phyloP scores from a whole-genome alignment of 2,329 filamentous ascomycete species.

The Talaromyces sp. region DNA sequence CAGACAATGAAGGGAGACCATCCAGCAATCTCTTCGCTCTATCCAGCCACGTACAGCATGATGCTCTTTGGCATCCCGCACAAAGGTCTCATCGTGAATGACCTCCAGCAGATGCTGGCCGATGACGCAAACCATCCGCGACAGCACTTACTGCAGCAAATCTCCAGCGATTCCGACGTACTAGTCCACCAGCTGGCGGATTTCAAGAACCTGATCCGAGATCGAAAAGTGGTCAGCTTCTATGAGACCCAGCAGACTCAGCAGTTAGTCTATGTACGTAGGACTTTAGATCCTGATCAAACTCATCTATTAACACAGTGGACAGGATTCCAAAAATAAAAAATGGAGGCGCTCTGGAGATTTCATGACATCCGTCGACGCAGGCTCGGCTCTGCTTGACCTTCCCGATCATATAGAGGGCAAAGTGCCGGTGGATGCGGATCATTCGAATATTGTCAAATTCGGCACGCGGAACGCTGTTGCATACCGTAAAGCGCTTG shows the following conservation, averaged over 20 bases:
- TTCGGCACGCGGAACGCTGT: background rate
- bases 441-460: slow-evolving; percentile 11
- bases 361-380: background rate
- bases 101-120: slow-evolving; percentile 16
- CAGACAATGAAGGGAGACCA: slow-evolving; percentile 12
- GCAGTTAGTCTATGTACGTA: slow-evolving; percentile 15
- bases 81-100: slow-evolving; percentile 19
- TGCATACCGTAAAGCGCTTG: background rate
- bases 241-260: slow-evolving; percentile 22
- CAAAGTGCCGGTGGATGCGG: slow-evolving; percentile 9
- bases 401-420: slow-evolving; percentile 10
- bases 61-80: slow-evolving; percentile 17
- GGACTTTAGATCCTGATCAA: too few relatives aligned
- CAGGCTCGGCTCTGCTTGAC: slow-evolving; percentile 10
- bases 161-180: slow-evolving; percentile 12
- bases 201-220: slow-evolving; percentile 23
- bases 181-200: slow-evolving; percentile 17
- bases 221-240: slow-evolving; percentile 24
- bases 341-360: background rate
- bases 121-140: slow-evolving; percentile 8
- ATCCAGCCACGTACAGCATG: slow-evolving; percentile 14
- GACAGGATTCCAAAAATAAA: background rate
- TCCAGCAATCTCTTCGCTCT: slow-evolving; percentile 4
- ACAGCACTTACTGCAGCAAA: background rate
- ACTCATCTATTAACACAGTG: too few relatives aligned